Evolutionary conservation across 2,329 filamentous ascomycete genomes (phyloP).

Genomic region (Acrocalymma vagum): DNA sequence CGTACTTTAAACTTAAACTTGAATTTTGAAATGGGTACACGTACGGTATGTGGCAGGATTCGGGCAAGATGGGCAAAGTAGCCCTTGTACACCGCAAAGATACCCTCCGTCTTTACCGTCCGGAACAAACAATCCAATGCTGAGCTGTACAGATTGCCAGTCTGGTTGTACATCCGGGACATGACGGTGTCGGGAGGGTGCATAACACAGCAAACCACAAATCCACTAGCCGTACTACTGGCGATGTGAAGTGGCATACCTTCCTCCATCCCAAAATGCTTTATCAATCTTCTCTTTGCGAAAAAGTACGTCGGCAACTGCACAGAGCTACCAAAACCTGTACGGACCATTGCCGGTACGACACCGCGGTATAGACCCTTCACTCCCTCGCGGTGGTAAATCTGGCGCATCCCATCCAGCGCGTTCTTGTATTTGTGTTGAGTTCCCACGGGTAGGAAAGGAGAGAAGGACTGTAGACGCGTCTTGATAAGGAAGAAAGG

Average conservation of each 20-base stretch:
- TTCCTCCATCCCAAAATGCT: constrained; percentile 88
- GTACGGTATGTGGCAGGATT: constrained; percentile 88
- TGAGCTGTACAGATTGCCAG: constrained; percentile 93
- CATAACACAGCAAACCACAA: constrained; percentile 98
- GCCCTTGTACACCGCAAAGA: constrained; percentile 96
- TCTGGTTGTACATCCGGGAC: constrained; percentile 99
- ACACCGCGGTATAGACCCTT: constrained; percentile 89
- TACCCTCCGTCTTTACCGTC: constrained; percentile 88
- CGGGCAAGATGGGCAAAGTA: constrained; percentile 93
- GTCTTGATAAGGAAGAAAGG: constrained; percentile 99
- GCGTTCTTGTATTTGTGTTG: constrained; percentile 93
- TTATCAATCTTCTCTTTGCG: constrained; percentile 84
- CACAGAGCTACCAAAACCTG: constrained; percentile 93
- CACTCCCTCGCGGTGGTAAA: constrained; percentile 80
- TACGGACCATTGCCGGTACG: constrained; percentile 92
- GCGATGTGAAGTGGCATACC: constrained; percentile 87
- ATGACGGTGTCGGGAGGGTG: constrained; percentile 99
- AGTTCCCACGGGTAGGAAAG: constrained; percentile 93
- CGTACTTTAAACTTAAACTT: background rate
- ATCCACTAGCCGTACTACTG: constrained; percentile 88
- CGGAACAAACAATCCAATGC: constrained; percentile 92
- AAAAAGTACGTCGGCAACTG: constrained; percentile 99
- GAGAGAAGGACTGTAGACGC: constrained; percentile 90
- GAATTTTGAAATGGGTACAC: constrained; percentile 23
- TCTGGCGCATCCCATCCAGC: constrained; percentile 80